Base-by-base conservation (phyloP, 2,329 filamentous ascomycete species). In the Cadophora malorum region DNA sequence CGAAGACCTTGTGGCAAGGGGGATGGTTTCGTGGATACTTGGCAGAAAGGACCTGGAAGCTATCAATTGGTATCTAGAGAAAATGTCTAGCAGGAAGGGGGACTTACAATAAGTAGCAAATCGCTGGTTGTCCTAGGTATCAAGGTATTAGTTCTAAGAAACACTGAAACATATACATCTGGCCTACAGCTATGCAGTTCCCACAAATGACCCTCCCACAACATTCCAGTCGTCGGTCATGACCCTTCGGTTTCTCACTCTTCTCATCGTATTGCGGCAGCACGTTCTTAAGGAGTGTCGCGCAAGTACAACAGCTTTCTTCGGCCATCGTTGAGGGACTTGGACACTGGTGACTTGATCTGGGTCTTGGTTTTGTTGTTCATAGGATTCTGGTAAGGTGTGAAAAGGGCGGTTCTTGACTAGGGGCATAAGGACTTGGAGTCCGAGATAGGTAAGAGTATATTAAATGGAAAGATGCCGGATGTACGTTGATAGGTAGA, bases 181-280 rank as follows among this genome's bases (percentile, higher is more conserved):
- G 4, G 80, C 84, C 59, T 78, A 88, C 89, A 76, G 86, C 81
- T 74, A 92, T 86, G 79, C 92, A 95, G 69, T 82, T 82, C 19
- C 88, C 87, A 79, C 92, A 96, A 75, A 95, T 91, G 49, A 88
- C 82, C 64, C 92, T 85, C 55, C 81, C 82, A 78, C 92, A 95
- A 78, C 92, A 95, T 41, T 84, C 83, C 35, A 93, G 82, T 69
- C 84, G 81, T 63, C 90, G 86, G 75, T 90, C 85, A 59, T 84
- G 81, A 31, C 85, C 83, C 2, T 86, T 79, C 16, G 86, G 83
- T 76, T 90, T 92, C 80, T 90, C 89, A 49, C 82, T 83, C 74
- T 84, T 83, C 67, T 84, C 82, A 71, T 85, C 80, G 73, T 83
- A 83, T 33, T 82, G 80, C 41, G 83, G 81, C 63, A 84, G 82